Base-by-base conservation (phyloP, 352 stramenopile genomes). In the Pythium sukuiense region DNA sequence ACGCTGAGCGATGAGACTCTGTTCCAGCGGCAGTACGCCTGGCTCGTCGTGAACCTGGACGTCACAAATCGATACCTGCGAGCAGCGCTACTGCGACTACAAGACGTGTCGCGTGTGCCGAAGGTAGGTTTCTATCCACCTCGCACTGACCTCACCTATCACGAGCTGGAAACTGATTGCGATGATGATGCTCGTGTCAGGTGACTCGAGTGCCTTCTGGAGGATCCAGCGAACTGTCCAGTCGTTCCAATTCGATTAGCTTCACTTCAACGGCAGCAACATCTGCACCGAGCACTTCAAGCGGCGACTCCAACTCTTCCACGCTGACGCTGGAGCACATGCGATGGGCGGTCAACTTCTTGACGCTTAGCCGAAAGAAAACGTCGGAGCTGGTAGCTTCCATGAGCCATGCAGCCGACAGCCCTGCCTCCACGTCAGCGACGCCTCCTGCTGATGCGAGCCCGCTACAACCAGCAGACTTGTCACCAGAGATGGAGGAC, bases 1-100 rank as follows among this genome's bases (percentile, higher is more conserved):
- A 59, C 62, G 20, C 53, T 62, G 2, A 58, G 50, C 26, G 77
- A 79, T 35, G 74, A 69, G 45, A 59, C 52, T n/a, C 43, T 79
- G 27, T 67, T 89, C 30, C 79, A 87, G 57, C 76, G 77, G 11
- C 83, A 91, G 43, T 84, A 87, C 55, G 73, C 79, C 9, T 93
- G 86, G 86, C 69, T 95, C 7, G 57, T 79, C 58, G 67, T 76
- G 33, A 93, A 93, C 57, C 57, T 95, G 39, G 72, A 91, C 24
- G 60, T 71, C 32, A 95, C 84, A 11, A 93, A 95, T 49, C 59
- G 67, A 16, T 69, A 80, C 32, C 66, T 95, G 27, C 74, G 80
- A 55, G 61, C 74, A 16, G 84, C 82, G 13, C 63, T 95, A 35
- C 59, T 88, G 16, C 76, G 63, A 45, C 78, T 95, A n/a, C 80